Conservation (phyloP, 441 rosid genomes). For the Populus hybrid region DNA sequence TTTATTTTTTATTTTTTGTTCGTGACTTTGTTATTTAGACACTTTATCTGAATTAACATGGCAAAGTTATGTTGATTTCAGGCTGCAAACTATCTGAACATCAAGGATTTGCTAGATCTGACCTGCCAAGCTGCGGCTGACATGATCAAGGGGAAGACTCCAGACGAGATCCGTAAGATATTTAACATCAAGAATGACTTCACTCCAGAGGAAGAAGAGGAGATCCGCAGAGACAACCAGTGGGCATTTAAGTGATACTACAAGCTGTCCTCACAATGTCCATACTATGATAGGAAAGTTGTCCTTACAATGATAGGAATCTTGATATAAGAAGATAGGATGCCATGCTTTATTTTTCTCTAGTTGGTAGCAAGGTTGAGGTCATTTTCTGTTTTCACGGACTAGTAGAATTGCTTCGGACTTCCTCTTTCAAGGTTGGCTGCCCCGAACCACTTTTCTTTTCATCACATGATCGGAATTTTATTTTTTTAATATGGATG, state of each 20-base stretch:
- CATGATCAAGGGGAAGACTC: conserved; percentile 46
- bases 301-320: neutral
- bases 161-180: conserved; percentile 36
- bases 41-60: neutral
- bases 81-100: conserved; percentile 48
- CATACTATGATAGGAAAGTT: neutral
- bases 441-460: neutral
- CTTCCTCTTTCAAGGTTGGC: neutral
- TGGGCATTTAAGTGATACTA: conserved; percentile 42
- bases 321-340: neutral
- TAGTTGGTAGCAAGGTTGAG: neutral
- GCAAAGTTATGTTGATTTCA: conserved; percentile 1
- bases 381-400: neutral
- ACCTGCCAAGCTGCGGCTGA: conserved; percentile 50
- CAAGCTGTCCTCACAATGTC: neutral
- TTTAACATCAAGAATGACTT: conserved; percentile 44
- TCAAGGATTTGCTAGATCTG: conserved; percentile 40
- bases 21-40: neutral
- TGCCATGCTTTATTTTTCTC: neutral
- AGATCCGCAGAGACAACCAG: conserved; percentile 45
- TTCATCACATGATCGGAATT: neutral
- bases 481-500: neutral
- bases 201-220: conserved; percentile 42
- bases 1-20: neutral
- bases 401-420: neutral